Conservation (phyloP, 345 rosid genomes). For the Fremontodendron californicum region DNA sequence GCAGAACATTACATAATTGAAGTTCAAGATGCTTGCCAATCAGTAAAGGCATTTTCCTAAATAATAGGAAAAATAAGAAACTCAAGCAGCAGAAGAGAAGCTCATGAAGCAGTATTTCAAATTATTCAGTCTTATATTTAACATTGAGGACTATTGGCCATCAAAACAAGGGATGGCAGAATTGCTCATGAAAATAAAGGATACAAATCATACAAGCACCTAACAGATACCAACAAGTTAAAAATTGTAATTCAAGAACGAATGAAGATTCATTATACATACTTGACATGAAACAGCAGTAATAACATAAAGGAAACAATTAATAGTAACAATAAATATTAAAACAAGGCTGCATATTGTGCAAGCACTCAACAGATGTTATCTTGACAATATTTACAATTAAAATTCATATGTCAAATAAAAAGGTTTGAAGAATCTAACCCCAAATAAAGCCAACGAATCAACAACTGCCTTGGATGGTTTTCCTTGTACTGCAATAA, state of each 20-base stretch:
- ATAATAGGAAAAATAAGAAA: too few relatives aligned
- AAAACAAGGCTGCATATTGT: background rate
- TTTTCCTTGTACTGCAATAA: constrained; percentile 81
- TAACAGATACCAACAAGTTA: background rate
- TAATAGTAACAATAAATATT: background rate
- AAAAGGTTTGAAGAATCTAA: constrained; percentile 36
- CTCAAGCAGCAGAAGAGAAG: background rate
- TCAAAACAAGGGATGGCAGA: background rate
- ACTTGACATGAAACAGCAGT: background rate
- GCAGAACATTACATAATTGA: background rate
- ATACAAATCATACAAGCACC: background rate
- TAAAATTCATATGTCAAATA: background rate
- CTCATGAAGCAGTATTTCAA: background rate
- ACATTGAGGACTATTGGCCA: background rate
- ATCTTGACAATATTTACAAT: background rate
- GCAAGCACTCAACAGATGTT: constrained; percentile 10
- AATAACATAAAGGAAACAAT: background rate
- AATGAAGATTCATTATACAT: background rate
- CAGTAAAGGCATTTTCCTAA: background rate
- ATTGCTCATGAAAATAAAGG: background rate
- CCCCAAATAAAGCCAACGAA: constrained; percentile 94
- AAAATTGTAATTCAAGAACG: background rate
- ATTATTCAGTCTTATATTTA: background rate
- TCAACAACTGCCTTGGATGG: constrained; percentile 86
- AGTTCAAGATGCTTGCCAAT: background rate